phyloP scores from a whole-genome alignment of 2,329 filamentous ascomycete genomes.

The Grosmannia huntii region DNA sequence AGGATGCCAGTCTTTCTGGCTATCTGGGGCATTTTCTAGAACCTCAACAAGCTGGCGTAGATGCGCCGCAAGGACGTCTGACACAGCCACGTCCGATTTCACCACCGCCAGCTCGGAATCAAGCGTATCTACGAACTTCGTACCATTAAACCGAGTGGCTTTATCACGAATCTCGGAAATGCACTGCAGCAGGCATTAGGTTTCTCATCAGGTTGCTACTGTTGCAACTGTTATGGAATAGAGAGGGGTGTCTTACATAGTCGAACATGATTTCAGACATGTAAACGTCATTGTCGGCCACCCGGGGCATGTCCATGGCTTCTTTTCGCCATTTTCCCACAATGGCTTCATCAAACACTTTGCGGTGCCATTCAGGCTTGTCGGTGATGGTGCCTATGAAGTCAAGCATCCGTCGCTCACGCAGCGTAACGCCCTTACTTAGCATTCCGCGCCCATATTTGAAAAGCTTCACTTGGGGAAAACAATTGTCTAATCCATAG shows the following conservation, averaged over 20 bases:
- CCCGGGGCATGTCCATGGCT: conserved; percentile 7
- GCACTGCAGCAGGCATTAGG: conserved; percentile 13
- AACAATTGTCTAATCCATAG: not conserved
- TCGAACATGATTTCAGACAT: conserved; percentile 10
- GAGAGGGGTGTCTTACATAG: not conserved
- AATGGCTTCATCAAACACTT: conserved; percentile 21
- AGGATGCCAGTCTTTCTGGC: conserved; percentile 39
- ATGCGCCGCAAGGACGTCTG: conserved; percentile 15
- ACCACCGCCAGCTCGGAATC: conserved; percentile 28
- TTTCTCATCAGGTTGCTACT: not conserved
- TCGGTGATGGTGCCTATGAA: conserved; percentile 24
- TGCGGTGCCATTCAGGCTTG: conserved; percentile 23
- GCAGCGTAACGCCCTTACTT: conserved; percentile 7
- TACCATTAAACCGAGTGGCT: conserved; percentile 28
- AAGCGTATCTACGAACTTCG: conserved; percentile 28
- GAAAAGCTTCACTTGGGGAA: conserved; percentile 3
- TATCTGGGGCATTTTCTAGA: conserved; percentile 29
- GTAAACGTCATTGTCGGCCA: conserved; percentile 6
- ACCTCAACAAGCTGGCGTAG: conserved; percentile 25
- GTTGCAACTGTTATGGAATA: not conserved
- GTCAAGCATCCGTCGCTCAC: conserved; percentile 23
- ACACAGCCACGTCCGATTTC: conserved; percentile 39
- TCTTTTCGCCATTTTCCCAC: conserved; percentile 21
- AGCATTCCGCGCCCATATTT: not conserved
- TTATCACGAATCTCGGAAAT: conserved; percentile 37